These are phyloP conservation scores for Pythium pyrilobum DNA, from an alignment of 352 stramenopile species.

Conservation along the genomic window DNA sequence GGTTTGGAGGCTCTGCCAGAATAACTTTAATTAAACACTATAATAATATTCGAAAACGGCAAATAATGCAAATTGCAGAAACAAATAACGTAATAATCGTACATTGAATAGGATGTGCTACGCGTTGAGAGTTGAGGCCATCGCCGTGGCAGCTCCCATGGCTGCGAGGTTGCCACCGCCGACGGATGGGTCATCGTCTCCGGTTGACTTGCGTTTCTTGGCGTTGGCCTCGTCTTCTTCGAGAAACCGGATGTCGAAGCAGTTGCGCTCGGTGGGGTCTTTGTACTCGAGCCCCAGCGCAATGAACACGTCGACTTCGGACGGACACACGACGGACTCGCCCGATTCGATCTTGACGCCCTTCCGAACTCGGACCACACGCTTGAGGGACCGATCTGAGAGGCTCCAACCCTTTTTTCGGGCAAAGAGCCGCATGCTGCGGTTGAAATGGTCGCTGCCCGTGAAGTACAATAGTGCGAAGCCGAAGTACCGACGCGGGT, in stretches of 20 bases:
- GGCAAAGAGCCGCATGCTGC: slow-evolving; percentile 76
- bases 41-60: too few relatives aligned
- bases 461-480: slow-evolving; percentile 91
- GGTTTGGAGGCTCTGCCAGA: too few relatives aligned
- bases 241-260: slow-evolving; percentile 77
- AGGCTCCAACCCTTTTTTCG: slow-evolving; percentile 77
- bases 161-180: not conserved
- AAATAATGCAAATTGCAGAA: too few relatives aligned
- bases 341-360: slow-evolving; percentile 54
- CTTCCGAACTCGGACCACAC: slow-evolving; percentile 42
- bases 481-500: slow-evolving; percentile 68
- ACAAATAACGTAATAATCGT: too few relatives aligned
- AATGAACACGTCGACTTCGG: slow-evolving; percentile 84
- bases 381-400: slow-evolving; percentile 64
- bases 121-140: too few relatives aligned
- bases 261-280: slow-evolving; percentile 67
- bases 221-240: slow-evolving; percentile 65
- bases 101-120: too few relatives aligned
- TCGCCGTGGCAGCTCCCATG: not conserved
- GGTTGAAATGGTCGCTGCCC: slow-evolving; percentile 89
- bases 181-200: not conserved
- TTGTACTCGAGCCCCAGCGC: slow-evolving; percentile 83
- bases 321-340: slow-evolving; percentile 69
- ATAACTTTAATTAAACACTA: too few relatives aligned
- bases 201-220: slow-evolving; percentile 24